Evolutionary conservation across 768 basidiomycete species (phyloP).

Genomic region (Udeniomyces megalosporus): DNA sequence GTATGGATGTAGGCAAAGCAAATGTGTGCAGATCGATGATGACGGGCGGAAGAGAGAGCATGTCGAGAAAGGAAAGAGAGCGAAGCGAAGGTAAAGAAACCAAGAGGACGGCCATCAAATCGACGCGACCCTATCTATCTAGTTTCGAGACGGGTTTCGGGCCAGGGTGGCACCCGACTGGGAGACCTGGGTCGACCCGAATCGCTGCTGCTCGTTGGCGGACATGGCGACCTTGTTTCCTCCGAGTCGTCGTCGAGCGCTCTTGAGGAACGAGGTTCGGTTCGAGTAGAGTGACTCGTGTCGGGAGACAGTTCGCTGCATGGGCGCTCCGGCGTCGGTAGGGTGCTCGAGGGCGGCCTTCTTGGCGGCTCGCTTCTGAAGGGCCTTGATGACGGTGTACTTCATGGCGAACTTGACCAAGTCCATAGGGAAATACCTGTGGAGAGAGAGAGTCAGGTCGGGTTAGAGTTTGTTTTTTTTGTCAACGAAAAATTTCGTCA

Average conservation of each 20-base stretch:
- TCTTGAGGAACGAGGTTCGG: constrained; percentile 81
- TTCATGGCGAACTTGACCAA: constrained; percentile 94
- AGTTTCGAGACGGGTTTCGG: constrained; percentile 2
- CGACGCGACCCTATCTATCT: too few relatives aligned
- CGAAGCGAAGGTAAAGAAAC: too few relatives aligned
- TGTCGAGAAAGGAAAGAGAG: too few relatives aligned
- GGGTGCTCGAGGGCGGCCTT: constrained; percentile 28
- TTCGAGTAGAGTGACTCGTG: constrained; percentile 90
- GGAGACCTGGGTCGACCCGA: constrained; percentile 26
- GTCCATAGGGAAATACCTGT: constrained; percentile 94
- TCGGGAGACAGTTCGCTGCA: constrained; percentile 75
- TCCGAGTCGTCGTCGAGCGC: constrained; percentile 72
- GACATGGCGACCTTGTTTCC: constrained; percentile 35
- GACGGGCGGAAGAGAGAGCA: too few relatives aligned
- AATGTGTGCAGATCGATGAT: too few relatives aligned
- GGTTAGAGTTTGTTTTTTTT: too few relatives aligned
- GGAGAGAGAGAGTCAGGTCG: constrained; percentile 28
- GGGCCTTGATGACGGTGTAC: constrained; percentile 58
- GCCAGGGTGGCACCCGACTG: constrained; percentile 56
- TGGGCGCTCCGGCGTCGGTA: constrained; percentile 47
- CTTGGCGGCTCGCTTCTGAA: constrained; percentile 45
- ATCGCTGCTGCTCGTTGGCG: constrained; percentile 31
- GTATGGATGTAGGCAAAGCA: too few relatives aligned
- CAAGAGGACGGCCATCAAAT: too few relatives aligned
- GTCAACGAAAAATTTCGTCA: too few relatives aligned